Evolutionary conservation across 352 stramenopile genomes (phyloP).

Genomic region (Phytophthora meadii): DNA sequence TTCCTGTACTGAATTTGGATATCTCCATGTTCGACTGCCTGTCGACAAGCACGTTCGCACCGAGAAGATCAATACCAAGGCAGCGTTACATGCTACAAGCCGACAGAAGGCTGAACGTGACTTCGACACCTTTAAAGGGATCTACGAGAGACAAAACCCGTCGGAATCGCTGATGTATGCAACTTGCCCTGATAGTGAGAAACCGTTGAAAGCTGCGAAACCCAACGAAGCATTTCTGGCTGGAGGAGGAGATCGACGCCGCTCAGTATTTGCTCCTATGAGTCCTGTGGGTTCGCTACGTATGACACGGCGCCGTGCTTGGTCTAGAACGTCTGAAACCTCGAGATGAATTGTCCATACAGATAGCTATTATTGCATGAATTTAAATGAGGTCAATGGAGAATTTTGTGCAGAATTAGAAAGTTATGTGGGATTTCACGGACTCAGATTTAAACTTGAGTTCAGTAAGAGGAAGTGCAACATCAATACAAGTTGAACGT

Average conservation of each 20-base stretch:
- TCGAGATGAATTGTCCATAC: not conserved
- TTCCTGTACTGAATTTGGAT: slow-evolving; percentile 34
- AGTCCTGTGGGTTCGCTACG: slow-evolving; percentile 15
- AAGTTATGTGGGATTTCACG: too few relatives aligned
- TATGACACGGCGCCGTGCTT: slow-evolving; percentile 17
- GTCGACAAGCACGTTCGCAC: slow-evolving; percentile 29
- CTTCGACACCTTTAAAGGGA: slow-evolving; percentile 32
- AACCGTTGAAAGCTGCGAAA: slow-evolving; percentile 26
- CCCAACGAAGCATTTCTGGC: slow-evolving; percentile 36
- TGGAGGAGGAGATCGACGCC: slow-evolving; percentile 17
- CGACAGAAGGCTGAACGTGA: slow-evolving; percentile 29
- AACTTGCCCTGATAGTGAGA: slow-evolving; percentile 11
- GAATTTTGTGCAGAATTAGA: too few relatives aligned
- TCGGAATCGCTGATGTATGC: slow-evolving; percentile 10
- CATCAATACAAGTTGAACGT: slow-evolving; percentile 14
- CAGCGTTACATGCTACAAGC: slow-evolving; percentile 9
- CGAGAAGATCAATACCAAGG: slow-evolving; percentile 15
- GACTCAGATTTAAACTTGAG: slow-evolving; percentile 13
- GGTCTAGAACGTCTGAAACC: slow-evolving; percentile 8
- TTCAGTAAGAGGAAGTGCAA: slow-evolving; percentile 10
- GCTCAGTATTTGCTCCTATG: slow-evolving; percentile 17
- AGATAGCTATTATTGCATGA: too few relatives aligned
- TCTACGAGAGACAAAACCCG: slow-evolving; percentile 31
- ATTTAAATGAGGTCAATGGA: too few relatives aligned
- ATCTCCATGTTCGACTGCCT: slow-evolving; percentile 42